Conservation (phyloP, 768 basidiomycete genomes). For the Russula ochroleuca region DNA sequence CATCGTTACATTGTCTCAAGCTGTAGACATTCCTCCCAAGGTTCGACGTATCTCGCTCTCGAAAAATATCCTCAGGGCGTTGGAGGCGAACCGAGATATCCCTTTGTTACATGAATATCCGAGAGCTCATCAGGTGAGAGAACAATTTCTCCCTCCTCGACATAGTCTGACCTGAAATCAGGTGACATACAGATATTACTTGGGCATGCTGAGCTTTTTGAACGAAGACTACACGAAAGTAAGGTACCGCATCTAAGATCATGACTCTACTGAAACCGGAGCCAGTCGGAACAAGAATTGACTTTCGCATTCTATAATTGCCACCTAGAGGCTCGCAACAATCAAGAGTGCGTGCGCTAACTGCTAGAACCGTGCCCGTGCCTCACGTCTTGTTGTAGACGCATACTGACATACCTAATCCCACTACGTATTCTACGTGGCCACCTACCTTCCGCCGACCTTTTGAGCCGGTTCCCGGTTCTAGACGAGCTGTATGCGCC, state of each 20-base stretch:
- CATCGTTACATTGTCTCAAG: background rate
- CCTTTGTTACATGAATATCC: conserved; percentile 75
- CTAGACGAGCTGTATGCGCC: conserved; percentile 71
- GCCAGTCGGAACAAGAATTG: conserved; percentile 81
- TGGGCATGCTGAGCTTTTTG: conserved; percentile 91
- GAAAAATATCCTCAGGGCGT: conserved; percentile 86
- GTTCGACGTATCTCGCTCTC: conserved; percentile 87
- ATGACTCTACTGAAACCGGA: background rate
- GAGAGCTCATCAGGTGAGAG: conserved; percentile 75
- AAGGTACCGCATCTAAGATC: conserved; percentile 47
- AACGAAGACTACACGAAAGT: conserved; percentile 90
- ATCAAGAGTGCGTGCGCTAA: conserved; percentile 68
- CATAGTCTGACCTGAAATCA: conserved; percentile 35
- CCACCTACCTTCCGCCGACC: conserved; percentile 68
- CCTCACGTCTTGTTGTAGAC: conserved; percentile 44
- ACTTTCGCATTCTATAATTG: conserved; percentile 85
- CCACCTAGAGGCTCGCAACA: conserved; percentile 59
- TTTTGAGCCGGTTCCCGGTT: conserved; percentile 69
- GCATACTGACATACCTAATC: conserved; percentile 86
- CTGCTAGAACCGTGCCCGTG: background rate
- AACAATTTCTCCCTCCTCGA: conserved; percentile 19
- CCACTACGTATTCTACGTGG: conserved; percentile 86
- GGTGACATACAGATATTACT: conserved; percentile 93
- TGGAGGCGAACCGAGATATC: conserved; percentile 80
- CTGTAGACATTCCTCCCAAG: conserved; percentile 39